Base-by-base conservation (phyloP, 495 filamentous ascomycete genomes). In the Penicillium silybi region DNA sequence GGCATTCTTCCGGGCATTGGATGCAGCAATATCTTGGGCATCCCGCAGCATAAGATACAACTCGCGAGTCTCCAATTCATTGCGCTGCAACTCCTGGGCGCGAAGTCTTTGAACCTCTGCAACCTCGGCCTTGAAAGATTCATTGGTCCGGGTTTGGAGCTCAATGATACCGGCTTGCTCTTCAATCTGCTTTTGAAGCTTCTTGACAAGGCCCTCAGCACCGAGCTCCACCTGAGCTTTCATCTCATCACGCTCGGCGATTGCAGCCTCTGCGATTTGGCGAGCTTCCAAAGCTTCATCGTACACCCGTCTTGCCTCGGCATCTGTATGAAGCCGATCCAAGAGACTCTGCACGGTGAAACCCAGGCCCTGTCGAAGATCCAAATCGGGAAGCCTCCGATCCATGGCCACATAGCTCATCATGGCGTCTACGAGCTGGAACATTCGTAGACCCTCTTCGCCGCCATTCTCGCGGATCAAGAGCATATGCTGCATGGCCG, bases 331-430 rank as follows among this genome's bases (percentile, higher is more conserved):
- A 44, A 98, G 80, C 65, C 90, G 92, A 68, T 97, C 95, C 49
- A 98, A 75, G 53, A 98, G 75, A 68, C 81, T 93, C 72, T 98
- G 93, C 37, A 98, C 93, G 3, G 95, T 96, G 64, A 97, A 97
- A 65, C 92, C 96, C 59, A 98, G 80, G 53, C 91, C 95, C 62
- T 96, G 91, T 70, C 95, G 95, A 48, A 98, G 82, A 64, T 98
- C 93, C 80, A 98, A 90, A 71, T 98, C 92, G 38, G 93, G 95
- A 53, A 97, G 69, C 46, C 93, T 81, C 56, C 93, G 85, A 68
- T 98, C 93, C 95, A 98, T 98, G 50, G 92, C 93, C 51, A 98
- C 93, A 68, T 98, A 97, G 72, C 89, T 95, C 53, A 98, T 84
- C 89, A 98, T 98, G 8, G 89, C 85, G 66, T 98, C 93, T 8